Base-by-base conservation (phyloP, 441 rosid genomes). In the Macaranga tanarius region DNA sequence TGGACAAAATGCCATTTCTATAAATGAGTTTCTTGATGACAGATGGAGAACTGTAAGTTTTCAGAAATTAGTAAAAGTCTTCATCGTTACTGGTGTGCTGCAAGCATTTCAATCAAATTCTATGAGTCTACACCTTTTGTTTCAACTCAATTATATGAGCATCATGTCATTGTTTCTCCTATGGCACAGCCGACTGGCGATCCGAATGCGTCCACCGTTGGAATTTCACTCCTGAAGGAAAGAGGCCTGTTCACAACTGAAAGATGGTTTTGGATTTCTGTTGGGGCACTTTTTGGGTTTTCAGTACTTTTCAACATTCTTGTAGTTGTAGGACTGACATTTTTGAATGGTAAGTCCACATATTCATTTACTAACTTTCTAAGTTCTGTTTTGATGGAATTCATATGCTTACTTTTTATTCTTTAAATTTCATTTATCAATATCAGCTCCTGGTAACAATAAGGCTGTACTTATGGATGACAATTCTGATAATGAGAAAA, bases 1-100 rank as follows among this genome's bases (percentile, higher is more conserved):
- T 68, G 97, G 98, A 71, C 97, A 92, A 68, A 90, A 90, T 79
- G 97, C 97, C 73, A 84, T 94, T 76, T 87, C 80, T 67, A 81
- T 94, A 81, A 94, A 94, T 50, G 99, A 92, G 66, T 92, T 94
- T 79, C 88, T 94, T 44, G 92, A 88, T 25, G 69, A 87, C 3
- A 84, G 99, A 85, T 94, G 97, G 97, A 82, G 80, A 44, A 72
- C 73, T 7, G 98, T 93, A 86, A 86, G 94, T 72, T 51, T 19
- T 7, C 10, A 23, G 11, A 52, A 20, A 22, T 0, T 6, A 52
- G 22, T 52, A 1, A 52, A 52, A 52, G 22, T 17, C 8, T 19
- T 19, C 20, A 52, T 12, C 56, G 19, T 52, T 52, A 20, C 22
- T 52, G 5, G 56, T 42, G 10, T 42, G 11, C 45, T 42, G 45